Conservation (phyloP, 352 stramenopile species). For the Pythium oligandrum region DNA sequence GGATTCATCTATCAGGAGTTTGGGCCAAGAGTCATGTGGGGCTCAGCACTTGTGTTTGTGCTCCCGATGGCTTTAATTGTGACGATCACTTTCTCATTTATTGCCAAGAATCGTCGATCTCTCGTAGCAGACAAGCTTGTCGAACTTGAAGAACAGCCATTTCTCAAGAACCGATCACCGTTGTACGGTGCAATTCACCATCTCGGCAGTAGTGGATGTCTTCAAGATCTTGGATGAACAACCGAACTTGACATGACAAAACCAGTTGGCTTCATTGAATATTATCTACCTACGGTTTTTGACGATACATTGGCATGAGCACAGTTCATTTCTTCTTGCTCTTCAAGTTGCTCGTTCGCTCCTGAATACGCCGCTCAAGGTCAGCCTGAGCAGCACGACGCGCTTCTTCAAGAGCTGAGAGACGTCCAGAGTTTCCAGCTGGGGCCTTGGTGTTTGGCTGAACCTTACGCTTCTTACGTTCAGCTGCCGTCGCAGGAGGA, state of each 20-base stretch:
- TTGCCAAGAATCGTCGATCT: slow-evolving; percentile 14
- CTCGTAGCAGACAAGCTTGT: too few species aligned
- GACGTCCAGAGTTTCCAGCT: background rate
- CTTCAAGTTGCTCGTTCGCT: slow-evolving; percentile 46
- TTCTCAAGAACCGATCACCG: slow-evolving; percentile 1
- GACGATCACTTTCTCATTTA: slow-evolving; percentile 37
- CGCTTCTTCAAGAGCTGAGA: slow-evolving; percentile 41
- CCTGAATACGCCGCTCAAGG: slow-evolving; percentile 62
- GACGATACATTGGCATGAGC: background rate
- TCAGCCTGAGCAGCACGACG: slow-evolving; percentile 66
- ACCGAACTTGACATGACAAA: background rate
- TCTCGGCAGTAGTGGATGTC: slow-evolving; percentile 12
- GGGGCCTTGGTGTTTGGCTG: slow-evolving; percentile 24
- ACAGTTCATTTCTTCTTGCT: slow-evolving; percentile 53
- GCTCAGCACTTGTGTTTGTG: slow-evolving; percentile 37
- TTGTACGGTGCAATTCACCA: slow-evolving; percentile 20
- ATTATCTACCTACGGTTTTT: slow-evolving; percentile 3
- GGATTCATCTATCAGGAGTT: slow-evolving; percentile 71
- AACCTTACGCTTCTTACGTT: slow-evolving; percentile 55
- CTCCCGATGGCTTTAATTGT: slow-evolving; percentile 43
- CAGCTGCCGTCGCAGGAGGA: slow-evolving; percentile 8
- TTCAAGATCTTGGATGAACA: slow-evolving; percentile 8
- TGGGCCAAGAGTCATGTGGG: slow-evolving; percentile 57
- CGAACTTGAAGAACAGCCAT: too few species aligned
- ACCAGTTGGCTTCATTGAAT: slow-evolving; percentile 1